phyloP scores from a whole-genome alignment of 495 filamentous ascomycete species.

The Podospora bellae-mahoneyi region DNA sequence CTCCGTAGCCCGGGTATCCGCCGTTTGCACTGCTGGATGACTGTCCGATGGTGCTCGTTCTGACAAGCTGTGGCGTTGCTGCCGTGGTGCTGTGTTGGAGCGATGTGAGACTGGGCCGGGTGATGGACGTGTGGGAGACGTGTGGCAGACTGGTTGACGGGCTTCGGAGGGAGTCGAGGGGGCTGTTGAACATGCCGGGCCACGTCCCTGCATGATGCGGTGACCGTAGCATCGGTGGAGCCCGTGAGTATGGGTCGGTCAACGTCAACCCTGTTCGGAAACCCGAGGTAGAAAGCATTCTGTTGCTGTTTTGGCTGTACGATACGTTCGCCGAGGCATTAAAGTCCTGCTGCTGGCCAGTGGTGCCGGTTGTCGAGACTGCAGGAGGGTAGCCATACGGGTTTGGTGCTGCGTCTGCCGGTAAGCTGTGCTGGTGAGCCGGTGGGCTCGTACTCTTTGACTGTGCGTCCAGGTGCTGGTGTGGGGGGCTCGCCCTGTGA shows the following conservation, averaged over 20 bases:
- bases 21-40: background rate
- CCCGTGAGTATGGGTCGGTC: conserved; percentile 45
- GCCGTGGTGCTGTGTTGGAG: background rate
- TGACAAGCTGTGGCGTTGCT: background rate
- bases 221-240: conserved; percentile 45
- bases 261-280: conserved; percentile 42
- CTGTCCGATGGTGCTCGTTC: background rate
- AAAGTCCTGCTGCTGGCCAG: conserved; percentile 28
- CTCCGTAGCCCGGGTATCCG: conserved; percentile 32
- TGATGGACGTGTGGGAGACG: conserved; percentile 34
- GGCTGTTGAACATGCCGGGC: conserved; percentile 44
- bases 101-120: conserved; percentile 37
- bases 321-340: conserved; percentile 29
- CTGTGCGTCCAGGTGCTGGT: conserved; percentile 29
- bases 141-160: conserved; percentile 22
- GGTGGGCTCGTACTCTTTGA: conserved; percentile 29
- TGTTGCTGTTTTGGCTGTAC: conserved; percentile 43
- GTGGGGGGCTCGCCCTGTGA: conserved; percentile 36
- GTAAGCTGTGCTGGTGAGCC: conserved; percentile 31
- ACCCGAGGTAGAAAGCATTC: conserved; percentile 39
- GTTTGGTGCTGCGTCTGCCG: conserved; percentile 40
- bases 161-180: conserved; percentile 42
- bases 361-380: conserved; percentile 38
- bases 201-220: conserved; percentile 37
- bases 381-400: conserved; percentile 45